Percentiles rank a stretch among this genome's conserved stretches.
These are phyloP conservation scores for Berkeleyomyces rouxiae DNA, from an alignment of 2,329 filamentous ascomycete species.

Conservation along the genomic window DNA sequence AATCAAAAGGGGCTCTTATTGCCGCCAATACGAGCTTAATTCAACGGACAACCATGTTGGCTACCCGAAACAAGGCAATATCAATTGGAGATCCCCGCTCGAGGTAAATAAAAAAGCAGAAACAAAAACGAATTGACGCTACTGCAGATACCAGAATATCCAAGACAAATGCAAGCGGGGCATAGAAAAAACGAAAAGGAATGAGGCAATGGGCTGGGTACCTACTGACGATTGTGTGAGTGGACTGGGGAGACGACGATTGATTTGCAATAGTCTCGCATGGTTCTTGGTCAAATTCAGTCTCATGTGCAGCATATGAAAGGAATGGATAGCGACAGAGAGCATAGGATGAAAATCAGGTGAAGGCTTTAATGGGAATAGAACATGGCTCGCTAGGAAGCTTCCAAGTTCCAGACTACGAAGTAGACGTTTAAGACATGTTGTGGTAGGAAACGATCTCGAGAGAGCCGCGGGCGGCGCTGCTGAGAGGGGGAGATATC, in stretches of 20 bases:
- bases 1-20: background rate
- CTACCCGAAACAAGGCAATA: too few relatives aligned
- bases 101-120: too few relatives aligned
- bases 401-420: background rate
- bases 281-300: background rate
- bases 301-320: background rate
- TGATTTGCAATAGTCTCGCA: background rate
- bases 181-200: too few relatives aligned
- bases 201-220: background rate
- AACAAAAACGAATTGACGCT: too few relatives aligned
- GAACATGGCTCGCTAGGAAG: background rate
- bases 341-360: background rate
- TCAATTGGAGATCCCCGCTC: too few relatives aligned
- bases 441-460: background rate
- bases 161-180: too few relatives aligned
- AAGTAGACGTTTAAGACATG: background rate
- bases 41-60: background rate
- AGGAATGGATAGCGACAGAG: background rate
- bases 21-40: background rate
- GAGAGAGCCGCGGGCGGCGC: background rate
- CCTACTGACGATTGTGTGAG: background rate
- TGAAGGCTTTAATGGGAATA: background rate
- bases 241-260: background rate
- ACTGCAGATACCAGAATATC: too few relatives aligned
- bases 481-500: background rate